These are phyloP conservation scores for Tetrahymena malaccensis DNA, from an alignment of 73 alveolate species.

Conservation along the genomic window DNA sequence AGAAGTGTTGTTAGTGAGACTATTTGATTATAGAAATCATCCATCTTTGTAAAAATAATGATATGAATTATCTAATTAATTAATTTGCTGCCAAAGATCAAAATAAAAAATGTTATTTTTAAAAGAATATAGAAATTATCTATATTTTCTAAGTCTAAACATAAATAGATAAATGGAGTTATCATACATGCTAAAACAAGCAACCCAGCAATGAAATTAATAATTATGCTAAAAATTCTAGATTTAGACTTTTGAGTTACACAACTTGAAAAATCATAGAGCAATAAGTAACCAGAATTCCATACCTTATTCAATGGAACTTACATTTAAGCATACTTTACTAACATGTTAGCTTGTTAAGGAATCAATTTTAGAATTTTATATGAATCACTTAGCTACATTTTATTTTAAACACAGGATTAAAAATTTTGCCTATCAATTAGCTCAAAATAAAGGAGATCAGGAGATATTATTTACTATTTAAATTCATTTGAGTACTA, in stretches of 20 bases:
- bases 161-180: background rate
- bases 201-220: too few species aligned
- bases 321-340: background rate
- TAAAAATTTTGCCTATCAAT: background rate
- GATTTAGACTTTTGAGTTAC: background rate
- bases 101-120: too few species aligned
- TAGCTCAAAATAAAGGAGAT: background rate
- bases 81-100: background rate
- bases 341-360: background rate
- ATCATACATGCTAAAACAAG: too few species aligned
- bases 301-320: background rate
- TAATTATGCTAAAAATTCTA: too few species aligned
- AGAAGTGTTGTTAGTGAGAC: background rate
- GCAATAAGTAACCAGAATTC: background rate
- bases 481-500: background rate
- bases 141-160: background rate
- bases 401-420: too few species aligned
- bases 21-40: background rate
- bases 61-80: too few species aligned
- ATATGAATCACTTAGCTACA: background rate
- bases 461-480: background rate
- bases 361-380: background rate
- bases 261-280: background rate
- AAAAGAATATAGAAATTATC: too few species aligned
- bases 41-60: background rate